Conservation (phyloP, 768 basidiomycete species). For the Calocybe gangraenosa region DNA sequence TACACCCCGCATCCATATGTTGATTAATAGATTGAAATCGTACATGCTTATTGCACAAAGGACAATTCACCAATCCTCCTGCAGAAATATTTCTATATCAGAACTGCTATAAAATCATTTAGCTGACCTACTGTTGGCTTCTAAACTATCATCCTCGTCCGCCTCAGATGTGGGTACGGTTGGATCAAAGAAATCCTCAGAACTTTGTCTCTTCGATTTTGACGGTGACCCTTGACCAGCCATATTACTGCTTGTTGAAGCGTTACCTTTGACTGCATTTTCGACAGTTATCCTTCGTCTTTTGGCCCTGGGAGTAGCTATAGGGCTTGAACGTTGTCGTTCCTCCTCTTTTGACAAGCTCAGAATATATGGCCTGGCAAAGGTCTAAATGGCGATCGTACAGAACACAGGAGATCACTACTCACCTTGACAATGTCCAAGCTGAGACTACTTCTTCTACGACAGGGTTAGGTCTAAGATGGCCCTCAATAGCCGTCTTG, state of each 20-base stretch:
- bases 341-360: slow-evolving; percentile 33
- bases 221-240: slow-evolving; percentile 17
- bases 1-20: slow-evolving; percentile 67
- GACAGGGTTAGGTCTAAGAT: slow-evolving; percentile 63
- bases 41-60: slow-evolving; percentile 51
- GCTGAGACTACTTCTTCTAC: slow-evolving; percentile 65
- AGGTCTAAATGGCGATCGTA: not conserved
- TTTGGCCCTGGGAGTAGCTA: slow-evolving; percentile 11
- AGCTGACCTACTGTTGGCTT: slow-evolving; percentile 2
- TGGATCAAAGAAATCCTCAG: slow-evolving; percentile 9
- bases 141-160: slow-evolving; percentile 27
- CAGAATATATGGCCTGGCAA: slow-evolving; percentile 40
- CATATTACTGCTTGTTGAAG: slow-evolving; percentile 7
- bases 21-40: slow-evolving; percentile 47
- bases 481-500: slow-evolving; percentile 51
- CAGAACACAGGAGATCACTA: too few species aligned
- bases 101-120: not conserved
- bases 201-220: slow-evolving; percentile 16
- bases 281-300: slow-evolving; percentile 14
- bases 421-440: slow-evolving; percentile 70
- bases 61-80: slow-evolving; percentile 48
- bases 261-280: not conserved
- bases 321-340: not conserved
- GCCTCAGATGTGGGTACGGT: slow-evolving; percentile 31
- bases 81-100: slow-evolving; percentile 21